Conservation (phyloP, 179 eudicot genomes). For the Corrigiola litoralis region DNA sequence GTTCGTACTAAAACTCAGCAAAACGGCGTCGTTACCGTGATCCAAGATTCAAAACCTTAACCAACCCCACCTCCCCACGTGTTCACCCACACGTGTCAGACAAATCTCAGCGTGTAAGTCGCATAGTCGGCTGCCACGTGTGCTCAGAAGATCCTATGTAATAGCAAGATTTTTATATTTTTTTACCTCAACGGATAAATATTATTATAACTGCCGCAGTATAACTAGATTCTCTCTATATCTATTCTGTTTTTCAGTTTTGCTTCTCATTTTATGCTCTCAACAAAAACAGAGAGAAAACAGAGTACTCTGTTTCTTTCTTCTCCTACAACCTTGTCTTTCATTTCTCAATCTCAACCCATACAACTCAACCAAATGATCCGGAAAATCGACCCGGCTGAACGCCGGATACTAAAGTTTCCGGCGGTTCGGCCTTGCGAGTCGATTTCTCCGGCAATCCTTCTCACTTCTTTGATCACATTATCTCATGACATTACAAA, state of each 20-base stretch:
- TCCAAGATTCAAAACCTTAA: slow-evolving; percentile 7
- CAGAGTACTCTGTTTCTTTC: slow-evolving; percentile 19
- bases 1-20: background rate
- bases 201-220: slow-evolving; percentile 6
- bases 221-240: background rate
- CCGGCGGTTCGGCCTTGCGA: slow-evolving; percentile 79
- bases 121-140: slow-evolving; percentile 26
- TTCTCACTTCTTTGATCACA: slow-evolving; percentile 51
- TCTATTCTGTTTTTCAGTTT: background rate
- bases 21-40: slow-evolving; percentile 30
- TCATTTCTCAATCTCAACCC: background rate
- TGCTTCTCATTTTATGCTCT: background rate
- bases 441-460: slow-evolving; percentile 47
- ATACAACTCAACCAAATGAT: slow-evolving; percentile 30
- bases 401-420: slow-evolving; percentile 59
- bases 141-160: background rate
- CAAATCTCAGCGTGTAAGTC: background rate
- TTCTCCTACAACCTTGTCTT: background rate
- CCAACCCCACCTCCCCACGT: slow-evolving; percentile 39
- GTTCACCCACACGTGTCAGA: slow-evolving; percentile 37
- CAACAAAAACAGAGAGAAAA: background rate
- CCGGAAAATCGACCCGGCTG: slow-evolving; percentile 30
- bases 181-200: background rate
- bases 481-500: slow-evolving; percentile 34
- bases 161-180: background rate